Base-by-base conservation (phyloP, 352 stramenopile genomes). In the Phytophthora rubi region DNA sequence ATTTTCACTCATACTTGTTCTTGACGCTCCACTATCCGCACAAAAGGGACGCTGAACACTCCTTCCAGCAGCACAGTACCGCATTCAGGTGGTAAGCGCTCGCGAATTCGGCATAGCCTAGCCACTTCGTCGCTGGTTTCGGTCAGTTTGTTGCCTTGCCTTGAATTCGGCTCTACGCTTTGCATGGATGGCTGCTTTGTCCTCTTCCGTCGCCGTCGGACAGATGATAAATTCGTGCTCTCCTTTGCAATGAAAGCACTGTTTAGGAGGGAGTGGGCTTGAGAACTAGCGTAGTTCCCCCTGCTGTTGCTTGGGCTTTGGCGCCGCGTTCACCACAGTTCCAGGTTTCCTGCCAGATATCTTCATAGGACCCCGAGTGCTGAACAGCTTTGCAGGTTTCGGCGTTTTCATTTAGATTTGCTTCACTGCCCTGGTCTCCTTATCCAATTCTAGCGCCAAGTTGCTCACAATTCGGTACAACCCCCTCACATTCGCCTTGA, bases 191-290 rank as follows among this genome's bases (percentile, higher is more conserved):
- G 53, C 62, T 9, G 33, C 47, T 62, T 69, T 69, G 9, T 62
- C 62, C 1, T 30, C 30, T 35, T 69, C 59, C 3, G 32, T 51
- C 57, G 54, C 48, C 2, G 62, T 70, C 16, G 62, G 62, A 23
- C 62, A 64, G 6, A 3, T 6, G 30, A 49, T 70, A 10, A 64
- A 13, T 23, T 70, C 59, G 16, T 70, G 54, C 0, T 33, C 45
- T 10, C 62, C 62, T 10, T 13, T 16, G 12, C 54, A 70, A 51
- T 64, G 44, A 39, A 70, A 70, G 18, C 53, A 70, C 37, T 53
- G 37, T 59, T 60, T 18, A 54, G 15, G 10, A 18, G 9, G 37
- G 15, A 10, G 12, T 13, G 37, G 54, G 53, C 12, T 6, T 44
- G 47, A 21, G 26, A 69, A 63, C 10, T 42, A 23, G 15, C 37